These are phyloP conservation scores for Candolleomyces eurysporus DNA, from an alignment of 768 basidiomycete species.

Conservation along the genomic window DNA sequence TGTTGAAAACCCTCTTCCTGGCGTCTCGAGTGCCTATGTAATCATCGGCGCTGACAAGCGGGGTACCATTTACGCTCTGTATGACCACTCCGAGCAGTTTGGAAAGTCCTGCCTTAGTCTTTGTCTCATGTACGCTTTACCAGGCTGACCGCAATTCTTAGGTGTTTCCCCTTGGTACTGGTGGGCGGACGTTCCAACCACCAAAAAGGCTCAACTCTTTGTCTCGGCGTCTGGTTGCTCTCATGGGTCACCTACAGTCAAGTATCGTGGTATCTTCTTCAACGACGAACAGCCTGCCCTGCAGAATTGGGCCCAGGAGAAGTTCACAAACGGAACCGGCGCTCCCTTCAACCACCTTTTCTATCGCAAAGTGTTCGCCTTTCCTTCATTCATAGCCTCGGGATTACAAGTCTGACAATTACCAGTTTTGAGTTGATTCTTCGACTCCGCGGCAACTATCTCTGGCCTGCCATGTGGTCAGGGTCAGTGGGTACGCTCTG, in stretches of 20 bases:
- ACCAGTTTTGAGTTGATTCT: slow-evolving; percentile 64
- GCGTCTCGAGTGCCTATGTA: slow-evolving; percentile 59
- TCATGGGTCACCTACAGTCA: slow-evolving; percentile 65
- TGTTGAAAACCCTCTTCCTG: slow-evolving; percentile 55
- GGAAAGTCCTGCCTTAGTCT: slow-evolving; percentile 36
- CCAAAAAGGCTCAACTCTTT: slow-evolving; percentile 46
- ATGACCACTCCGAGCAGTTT: slow-evolving; percentile 70
- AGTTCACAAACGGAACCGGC: slow-evolving; percentile 65
- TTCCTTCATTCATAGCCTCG: background rate
- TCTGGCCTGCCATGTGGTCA: slow-evolving; percentile 62
- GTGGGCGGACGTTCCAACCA: slow-evolving; percentile 76
- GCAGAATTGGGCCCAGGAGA: slow-evolving; percentile 68
- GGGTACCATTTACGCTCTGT: slow-evolving; percentile 64
- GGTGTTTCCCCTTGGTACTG: slow-evolving; percentile 72
- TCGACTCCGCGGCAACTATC: slow-evolving; percentile 64
- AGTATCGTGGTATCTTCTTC: slow-evolving; percentile 71
- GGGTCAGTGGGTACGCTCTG: slow-evolving; percentile 23
- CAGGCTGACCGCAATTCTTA: slow-evolving; percentile 13
- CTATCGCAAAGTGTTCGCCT: slow-evolving; percentile 51
- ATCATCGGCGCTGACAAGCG: slow-evolving; percentile 69
- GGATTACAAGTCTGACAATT: background rate
- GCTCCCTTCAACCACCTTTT: slow-evolving; percentile 63
- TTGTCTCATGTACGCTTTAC: too few relatives aligned
- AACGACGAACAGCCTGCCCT: slow-evolving; percentile 77
- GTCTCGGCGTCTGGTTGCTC: slow-evolving; percentile 44